Conservation (phyloP, 352 stramenopile genomes). For the Globisporangium perplexum region DNA sequence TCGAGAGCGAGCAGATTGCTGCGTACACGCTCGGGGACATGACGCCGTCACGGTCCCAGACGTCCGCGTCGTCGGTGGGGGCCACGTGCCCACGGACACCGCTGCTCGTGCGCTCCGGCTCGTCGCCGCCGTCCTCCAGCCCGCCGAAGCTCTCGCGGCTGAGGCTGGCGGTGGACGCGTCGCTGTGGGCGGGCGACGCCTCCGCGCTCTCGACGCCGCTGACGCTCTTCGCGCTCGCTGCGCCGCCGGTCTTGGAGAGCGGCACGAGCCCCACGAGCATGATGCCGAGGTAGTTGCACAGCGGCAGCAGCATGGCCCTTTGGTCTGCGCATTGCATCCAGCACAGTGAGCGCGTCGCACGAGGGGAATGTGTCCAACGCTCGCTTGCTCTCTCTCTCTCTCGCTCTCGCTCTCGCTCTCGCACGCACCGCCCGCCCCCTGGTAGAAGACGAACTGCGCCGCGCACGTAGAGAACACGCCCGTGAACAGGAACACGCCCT, state of each 20-base stretch:
- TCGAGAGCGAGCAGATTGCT: no score
- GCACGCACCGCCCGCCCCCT: constrained; percentile 32
- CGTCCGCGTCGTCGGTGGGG: not conserved
- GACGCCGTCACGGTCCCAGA: not conserved
- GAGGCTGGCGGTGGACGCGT: not conserved
- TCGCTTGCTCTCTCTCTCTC: no score
- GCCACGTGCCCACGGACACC: no score
- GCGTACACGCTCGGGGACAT: no score
- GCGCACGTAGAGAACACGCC: constrained; percentile 80
- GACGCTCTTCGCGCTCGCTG: constrained; percentile 6
- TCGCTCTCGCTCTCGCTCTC: no score
- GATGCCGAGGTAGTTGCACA: constrained; percentile 86
- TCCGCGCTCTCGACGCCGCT: constrained; percentile 4
- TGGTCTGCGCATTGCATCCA: constrained; percentile 30
- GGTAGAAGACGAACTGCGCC: constrained; percentile 84
- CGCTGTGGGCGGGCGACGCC: not conserved
- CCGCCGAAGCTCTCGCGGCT: constrained; percentile 1
- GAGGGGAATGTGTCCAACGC: no score
- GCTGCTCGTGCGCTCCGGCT: constrained; percentile 14
- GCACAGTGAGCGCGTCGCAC: not conserved
- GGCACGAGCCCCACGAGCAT: constrained; percentile 65
- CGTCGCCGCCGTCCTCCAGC: constrained; percentile 8
- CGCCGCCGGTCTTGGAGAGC: constrained; percentile 27
- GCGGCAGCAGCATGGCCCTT: constrained; percentile 77
- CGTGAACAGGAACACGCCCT: constrained; percentile 75